phyloP scores from a whole-genome alignment of 352 stramenopile genomes.

The Phytophthora chlamydospora region DNA sequence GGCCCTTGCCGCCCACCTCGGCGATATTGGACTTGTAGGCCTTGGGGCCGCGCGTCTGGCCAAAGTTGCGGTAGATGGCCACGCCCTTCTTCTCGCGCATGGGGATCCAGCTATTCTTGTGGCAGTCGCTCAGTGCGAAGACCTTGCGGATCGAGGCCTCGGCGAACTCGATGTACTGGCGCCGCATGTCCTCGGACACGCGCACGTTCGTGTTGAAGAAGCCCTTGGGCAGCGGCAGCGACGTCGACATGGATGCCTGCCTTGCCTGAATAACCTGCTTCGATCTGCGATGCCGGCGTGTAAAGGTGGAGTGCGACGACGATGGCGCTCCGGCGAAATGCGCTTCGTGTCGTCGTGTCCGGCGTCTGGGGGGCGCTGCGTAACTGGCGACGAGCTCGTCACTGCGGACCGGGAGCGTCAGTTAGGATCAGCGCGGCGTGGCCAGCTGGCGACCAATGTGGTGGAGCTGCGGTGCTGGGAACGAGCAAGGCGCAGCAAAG shows the following conservation, averaged over 20 bases:
- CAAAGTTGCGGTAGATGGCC: slow-evolving; percentile 83
- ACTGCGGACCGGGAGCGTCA: slow-evolving; percentile 15
- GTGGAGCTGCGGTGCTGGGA: not conserved
- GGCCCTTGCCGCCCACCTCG: slow-evolving; percentile 75
- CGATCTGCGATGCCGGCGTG: slow-evolving; percentile 3
- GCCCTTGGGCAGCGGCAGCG: slow-evolving; percentile 70
- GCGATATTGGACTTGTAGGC: slow-evolving; percentile 82
- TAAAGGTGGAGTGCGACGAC: slow-evolving; percentile 29
- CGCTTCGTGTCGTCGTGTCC: slow-evolving; percentile 29
- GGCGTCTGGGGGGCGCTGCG: slow-evolving; percentile 21
- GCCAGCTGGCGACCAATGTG: slow-evolving; percentile 7
- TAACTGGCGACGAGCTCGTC: slow-evolving; percentile 31
- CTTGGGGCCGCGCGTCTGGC: slow-evolving; percentile 51
- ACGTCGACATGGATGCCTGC: slow-evolving; percentile 46
- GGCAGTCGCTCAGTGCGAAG: slow-evolving; percentile 79
- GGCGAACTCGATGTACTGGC: slow-evolving; percentile 81
- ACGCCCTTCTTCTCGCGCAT: slow-evolving; percentile 87
- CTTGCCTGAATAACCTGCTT: not conserved
- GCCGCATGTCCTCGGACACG: slow-evolving; percentile 73
- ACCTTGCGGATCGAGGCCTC: slow-evolving; percentile 85
- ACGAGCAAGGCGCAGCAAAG: slow-evolving; percentile 13
- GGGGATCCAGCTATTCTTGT: slow-evolving; percentile 87
- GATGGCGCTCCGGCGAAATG: slow-evolving; percentile 12
- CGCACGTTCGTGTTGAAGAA: slow-evolving; percentile 77
- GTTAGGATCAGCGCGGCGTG: slow-evolving; percentile 13